phyloP scores from a whole-genome alignment of 768 basidiomycete species.

The Erythrobasidium yunnanense region DNA sequence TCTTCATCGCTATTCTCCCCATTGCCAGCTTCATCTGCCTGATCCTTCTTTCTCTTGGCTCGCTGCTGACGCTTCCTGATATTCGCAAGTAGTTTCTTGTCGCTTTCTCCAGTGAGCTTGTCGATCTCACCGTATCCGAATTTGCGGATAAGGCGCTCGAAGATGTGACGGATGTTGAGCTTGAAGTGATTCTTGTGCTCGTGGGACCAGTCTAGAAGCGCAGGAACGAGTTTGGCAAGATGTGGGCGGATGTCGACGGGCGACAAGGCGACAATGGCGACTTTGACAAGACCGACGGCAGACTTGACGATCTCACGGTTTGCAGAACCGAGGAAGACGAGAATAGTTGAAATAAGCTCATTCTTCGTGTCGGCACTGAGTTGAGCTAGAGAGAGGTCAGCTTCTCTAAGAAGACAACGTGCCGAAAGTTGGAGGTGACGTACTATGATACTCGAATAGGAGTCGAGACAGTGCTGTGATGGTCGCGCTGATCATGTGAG shows the following conservation, averaged over 20 bases:
- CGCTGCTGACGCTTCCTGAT: constrained; percentile 92
- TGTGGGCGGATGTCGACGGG: constrained; percentile 62
- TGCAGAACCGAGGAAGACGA: constrained; percentile 74
- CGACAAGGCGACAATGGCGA: constrained; percentile 75
- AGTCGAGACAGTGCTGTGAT: constrained; percentile 87
- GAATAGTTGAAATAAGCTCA: constrained; percentile 73
- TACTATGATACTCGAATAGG: constrained; percentile 91
- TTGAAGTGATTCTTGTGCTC: constrained; percentile 99
- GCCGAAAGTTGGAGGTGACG: constrained; percentile 25
- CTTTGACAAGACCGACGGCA: constrained; percentile 84
- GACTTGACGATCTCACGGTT: constrained; percentile 99
- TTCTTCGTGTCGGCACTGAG: constrained; percentile 57
- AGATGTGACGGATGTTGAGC: constrained; percentile 86
- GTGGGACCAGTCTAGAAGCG: constrained; percentile 80
- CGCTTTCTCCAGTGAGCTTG: constrained; percentile 61
- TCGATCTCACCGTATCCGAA: constrained; percentile 75
- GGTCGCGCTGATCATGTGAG: constrained; percentile 97
- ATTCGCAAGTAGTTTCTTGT: constrained; percentile 76
- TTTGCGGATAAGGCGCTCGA: constrained; percentile 84
- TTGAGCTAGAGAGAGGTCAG: not conserved
- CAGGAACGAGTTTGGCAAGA: constrained; percentile 65
- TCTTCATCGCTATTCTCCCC: constrained; percentile 46
- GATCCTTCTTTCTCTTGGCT: constrained; percentile 74
- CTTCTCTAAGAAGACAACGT: not conserved
- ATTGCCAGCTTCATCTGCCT: constrained; percentile 46